phyloP scores from a whole-genome alignment of 768 basidiomycete genomes.

The Leccinum truebloodii region DNA sequence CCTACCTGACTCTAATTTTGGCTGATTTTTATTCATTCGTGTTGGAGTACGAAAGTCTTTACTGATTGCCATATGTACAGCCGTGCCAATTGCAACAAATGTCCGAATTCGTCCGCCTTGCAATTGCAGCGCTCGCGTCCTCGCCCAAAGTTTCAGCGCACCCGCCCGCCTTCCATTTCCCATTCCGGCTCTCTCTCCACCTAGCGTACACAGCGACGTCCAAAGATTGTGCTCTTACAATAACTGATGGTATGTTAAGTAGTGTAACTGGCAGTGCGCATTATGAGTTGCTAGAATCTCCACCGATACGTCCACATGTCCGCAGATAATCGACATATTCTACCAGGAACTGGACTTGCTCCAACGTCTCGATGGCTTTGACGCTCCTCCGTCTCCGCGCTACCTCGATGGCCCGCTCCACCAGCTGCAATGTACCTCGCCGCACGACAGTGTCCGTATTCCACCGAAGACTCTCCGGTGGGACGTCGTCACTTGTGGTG shows the following conservation, averaged over 20 bases:
- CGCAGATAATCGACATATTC: slow-evolving; percentile 71
- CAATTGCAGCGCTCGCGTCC: no score
- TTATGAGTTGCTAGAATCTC: background rate
- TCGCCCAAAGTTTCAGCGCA: no score
- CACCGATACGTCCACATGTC: slow-evolving; percentile 6
- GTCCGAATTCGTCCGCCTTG: no score
- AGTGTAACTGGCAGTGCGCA: background rate
- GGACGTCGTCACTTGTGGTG: background rate
- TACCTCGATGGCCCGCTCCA: slow-evolving; percentile 71
- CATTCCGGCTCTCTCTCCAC: no score
- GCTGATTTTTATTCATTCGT: no score
- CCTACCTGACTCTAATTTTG: no score
- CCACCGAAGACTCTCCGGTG: slow-evolving; percentile 14
- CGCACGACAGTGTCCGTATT: slow-evolving; percentile 31
- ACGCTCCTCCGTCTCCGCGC: slow-evolving; percentile 75
- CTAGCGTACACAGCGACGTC: no score
- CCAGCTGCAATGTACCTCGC: slow-evolving; percentile 58
- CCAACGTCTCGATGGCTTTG: slow-evolving; percentile 93
- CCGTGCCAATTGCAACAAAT: no score
- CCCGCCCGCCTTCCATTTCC: no score
- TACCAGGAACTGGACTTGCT: slow-evolving; percentile 84
- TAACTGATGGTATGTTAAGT: background rate
- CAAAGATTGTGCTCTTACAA: no score
- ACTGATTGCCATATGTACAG: no score
- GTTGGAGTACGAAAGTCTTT: no score